Conservation (phyloP, 139 green algal species). For the Raphidocelis subcapitata region DNA sequence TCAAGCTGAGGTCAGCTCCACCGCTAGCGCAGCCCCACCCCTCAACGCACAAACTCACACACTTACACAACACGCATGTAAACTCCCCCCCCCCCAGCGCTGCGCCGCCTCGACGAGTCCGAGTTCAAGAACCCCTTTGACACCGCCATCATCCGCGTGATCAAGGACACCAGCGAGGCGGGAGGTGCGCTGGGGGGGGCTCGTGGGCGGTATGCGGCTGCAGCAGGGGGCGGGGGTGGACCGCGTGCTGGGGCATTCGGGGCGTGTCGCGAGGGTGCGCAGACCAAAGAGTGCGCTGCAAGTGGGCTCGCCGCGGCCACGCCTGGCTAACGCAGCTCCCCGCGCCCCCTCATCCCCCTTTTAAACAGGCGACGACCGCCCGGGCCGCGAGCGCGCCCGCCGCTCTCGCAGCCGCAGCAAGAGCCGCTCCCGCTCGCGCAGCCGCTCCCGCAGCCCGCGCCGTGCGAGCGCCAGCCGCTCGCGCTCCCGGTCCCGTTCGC, state of each 20-base stretch:
- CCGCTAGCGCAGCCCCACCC: too few relatives aligned
- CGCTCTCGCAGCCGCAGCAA: not conserved
- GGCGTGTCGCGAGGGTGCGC: too few relatives aligned
- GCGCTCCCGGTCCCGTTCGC: not conserved
- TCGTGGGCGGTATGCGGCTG: not conserved
- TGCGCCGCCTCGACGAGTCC: conserved; percentile 67
- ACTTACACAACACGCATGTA: too few relatives aligned
- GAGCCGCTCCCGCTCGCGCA: not conserved
- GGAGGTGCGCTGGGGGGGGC: not conserved
- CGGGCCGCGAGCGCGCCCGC: not conserved
- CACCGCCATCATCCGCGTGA: conserved; percentile 38
- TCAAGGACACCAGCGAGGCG: conserved; percentile 12
- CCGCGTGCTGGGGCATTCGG: too few relatives aligned
- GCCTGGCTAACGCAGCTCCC: not conserved
- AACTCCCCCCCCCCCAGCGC: conserved; percentile 22
- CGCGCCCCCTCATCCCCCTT: not conserved
- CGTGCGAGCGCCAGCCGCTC: conserved; percentile 2
- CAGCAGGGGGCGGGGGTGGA: not conserved
- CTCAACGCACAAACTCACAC: too few relatives aligned
- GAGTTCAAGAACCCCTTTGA: conserved; percentile 90
- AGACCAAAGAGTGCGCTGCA: too few relatives aligned
- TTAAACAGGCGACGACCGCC: conserved; percentile 2
- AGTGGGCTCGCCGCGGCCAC: not conserved
- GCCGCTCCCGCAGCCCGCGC: not conserved
- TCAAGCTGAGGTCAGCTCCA: too few relatives aligned